These are phyloP conservation scores for Suillus occidentalis DNA, from an alignment of 768 basidiomycete genomes.

Conservation along the genomic window DNA sequence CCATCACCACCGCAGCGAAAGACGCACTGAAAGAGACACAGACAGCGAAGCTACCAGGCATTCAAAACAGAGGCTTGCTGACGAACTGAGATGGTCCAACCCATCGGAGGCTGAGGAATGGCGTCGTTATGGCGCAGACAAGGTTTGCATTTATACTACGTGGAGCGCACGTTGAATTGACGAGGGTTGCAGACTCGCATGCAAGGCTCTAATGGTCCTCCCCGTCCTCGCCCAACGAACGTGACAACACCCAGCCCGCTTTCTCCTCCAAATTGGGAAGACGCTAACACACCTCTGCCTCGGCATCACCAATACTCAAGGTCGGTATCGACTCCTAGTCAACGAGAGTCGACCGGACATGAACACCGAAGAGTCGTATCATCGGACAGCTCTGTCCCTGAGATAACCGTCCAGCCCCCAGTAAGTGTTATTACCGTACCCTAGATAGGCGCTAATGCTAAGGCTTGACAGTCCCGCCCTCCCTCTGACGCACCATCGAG, in stretches of 20 bases:
- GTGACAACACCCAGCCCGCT: conserved; percentile 27
- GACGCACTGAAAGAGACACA: conserved; percentile 12
- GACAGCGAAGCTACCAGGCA: conserved; percentile 18
- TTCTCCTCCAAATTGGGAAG: conserved; percentile 23
- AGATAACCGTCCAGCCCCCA: conserved; percentile 32
- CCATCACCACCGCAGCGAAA: conserved; percentile 3
- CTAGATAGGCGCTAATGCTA: not conserved
- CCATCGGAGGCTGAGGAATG: conserved; percentile 32
- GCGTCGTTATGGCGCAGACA: conserved; percentile 24
- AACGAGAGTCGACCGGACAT: conserved; percentile 7
- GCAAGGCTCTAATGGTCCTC: conserved; percentile 15
- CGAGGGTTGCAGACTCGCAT: conserved; percentile 16
- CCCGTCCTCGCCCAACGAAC: conserved; percentile 20
- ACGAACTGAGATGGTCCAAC: conserved; percentile 36
- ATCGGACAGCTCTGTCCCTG: conserved; percentile 36
- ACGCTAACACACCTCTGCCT: conserved; percentile 13
- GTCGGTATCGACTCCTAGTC: conserved; percentile 15
- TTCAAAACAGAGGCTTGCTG: conserved; percentile 32
- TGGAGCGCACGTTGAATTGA: not conserved
- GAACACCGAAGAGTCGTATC: conserved; percentile 26
- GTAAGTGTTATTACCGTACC: conserved; percentile 18
- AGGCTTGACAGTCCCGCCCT: conserved; percentile 27
- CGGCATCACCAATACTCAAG: conserved; percentile 28
- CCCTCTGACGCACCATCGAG: conserved; percentile 34
- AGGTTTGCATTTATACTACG: conserved; percentile 14